Percentiles rank a stretch among this genome's conserved stretches.
Conservation (phyloP, 140 eudicot genomes). For the Anethum foeniculum region DNA sequence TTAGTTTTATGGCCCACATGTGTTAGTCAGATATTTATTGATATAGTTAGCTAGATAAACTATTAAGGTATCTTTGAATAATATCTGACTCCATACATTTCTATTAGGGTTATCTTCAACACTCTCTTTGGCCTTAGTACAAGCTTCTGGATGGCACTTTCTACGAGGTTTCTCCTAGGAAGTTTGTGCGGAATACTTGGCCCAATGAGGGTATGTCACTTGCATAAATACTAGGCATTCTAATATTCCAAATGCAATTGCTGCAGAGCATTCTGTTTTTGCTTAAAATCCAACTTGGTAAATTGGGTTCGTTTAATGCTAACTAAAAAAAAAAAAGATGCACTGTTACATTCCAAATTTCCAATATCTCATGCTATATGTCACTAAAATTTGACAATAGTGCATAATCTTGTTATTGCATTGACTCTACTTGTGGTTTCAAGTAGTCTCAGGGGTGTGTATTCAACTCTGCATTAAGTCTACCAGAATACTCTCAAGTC, state of each 20-base stretch:
- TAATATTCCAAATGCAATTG: not conserved
- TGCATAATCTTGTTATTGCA: not conserved
- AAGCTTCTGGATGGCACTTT: conserved; percentile 44
- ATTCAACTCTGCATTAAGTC: not conserved
- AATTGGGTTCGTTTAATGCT: not conserved
- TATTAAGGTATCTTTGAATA: not conserved
- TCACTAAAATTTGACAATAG: not conserved
- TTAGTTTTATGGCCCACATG: conserved; percentile 14
- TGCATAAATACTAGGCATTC: not conserved
- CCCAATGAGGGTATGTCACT: conserved; percentile 31
- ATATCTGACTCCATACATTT: not conserved
- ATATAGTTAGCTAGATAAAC: not conserved
- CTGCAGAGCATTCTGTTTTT: not conserved
- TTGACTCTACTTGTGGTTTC: not conserved
- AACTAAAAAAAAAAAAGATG: not conserved
- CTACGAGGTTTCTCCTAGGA: conserved; percentile 45
- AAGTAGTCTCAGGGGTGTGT: not conserved
- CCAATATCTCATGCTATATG: not conserved
- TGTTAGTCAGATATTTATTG: not conserved
- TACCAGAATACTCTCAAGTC: not conserved
- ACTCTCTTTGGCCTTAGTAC: conserved; percentile 44
- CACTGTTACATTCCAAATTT: not conserved
- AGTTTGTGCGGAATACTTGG: conserved; percentile 45
- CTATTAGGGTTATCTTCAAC: conserved; percentile 28
- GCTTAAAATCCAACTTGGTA: not conserved